Evolutionary conservation across 2,329 filamentous ascomycete species (phyloP).

Genomic region (Dothiorella sarmentorum): DNA sequence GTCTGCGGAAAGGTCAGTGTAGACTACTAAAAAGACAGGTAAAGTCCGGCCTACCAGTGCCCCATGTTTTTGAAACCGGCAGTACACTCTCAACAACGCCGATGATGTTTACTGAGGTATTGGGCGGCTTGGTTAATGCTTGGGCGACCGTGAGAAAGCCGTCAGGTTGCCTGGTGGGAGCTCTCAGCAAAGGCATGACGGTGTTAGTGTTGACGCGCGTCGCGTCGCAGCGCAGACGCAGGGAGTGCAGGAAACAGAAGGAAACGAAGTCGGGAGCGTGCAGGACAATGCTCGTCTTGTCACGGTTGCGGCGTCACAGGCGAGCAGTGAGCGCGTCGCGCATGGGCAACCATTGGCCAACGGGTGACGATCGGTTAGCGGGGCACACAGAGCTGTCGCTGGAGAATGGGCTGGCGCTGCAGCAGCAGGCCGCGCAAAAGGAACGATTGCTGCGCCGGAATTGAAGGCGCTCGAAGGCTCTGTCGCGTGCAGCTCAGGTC

Average conservation of each 20-base stretch:
- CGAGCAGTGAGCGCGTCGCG: not conserved
- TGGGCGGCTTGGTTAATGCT: not conserved
- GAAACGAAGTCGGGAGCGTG: not conserved
- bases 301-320: constrained; percentile 13
- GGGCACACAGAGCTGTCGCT: not conserved
- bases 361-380: not conserved
- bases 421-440: not conserved
- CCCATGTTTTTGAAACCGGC: not conserved
- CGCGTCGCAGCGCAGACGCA: not conserved
- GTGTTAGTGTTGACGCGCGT: not conserved
- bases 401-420: not conserved
- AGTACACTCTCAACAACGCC: not conserved
- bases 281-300: constrained; percentile 3
- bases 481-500: not conserved
- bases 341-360: not conserved
- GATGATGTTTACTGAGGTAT: constrained; percentile 5
- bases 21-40: no score
- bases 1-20: not conserved
- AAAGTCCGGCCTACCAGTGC: not conserved
- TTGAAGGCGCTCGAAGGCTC: not conserved
- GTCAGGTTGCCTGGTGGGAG: not conserved
- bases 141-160: not conserved
- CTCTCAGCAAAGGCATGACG: constrained; percentile 7
- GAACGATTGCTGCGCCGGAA: not conserved
- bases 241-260: not conserved